Base-by-base conservation (phyloP, 1,139 yeast species). In the Geotrichum carabidarum region DNA sequence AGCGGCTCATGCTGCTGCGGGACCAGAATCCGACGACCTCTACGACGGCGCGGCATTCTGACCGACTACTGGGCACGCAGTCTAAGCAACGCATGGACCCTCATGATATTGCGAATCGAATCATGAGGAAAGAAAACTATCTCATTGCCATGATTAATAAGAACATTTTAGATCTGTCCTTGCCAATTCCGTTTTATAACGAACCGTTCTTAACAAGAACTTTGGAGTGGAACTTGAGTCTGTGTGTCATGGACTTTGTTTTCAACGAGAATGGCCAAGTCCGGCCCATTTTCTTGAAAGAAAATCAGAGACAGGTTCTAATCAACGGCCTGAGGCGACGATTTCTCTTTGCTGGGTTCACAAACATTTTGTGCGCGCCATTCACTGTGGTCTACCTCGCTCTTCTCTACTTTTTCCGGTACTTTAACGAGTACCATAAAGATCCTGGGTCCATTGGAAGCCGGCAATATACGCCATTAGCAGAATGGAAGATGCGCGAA, bases 401-500 rank as follows among this genome's bases (percentile, higher is more conserved):
- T 11, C 72, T 93, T 52, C 77, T 89, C 53, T 88, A 89, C 69
- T 91, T 94, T 65, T 85, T 93, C 77, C 79, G 90, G 53, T 90
- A 93, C 69, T 93, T 94, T 71, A 90, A 91, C 66, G 98, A 93
- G 71, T 90, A 88, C 68, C 86, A 88, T 67, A 81, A 87, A 42
- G 87, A 93, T 57, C 99, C 99, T 0, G 82, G 93, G 1, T 77
- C 91, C 11, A 76, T 93, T 54, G 84, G 95, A 8, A 84, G 91
- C 1, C 76, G 99, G 50, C 95, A 89, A 64, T 93, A 89, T 65
- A 89, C 98, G 0, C 97, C 97, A 0, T 80, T 81, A 69, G 97
- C 98, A 0, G 93, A 88, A 65, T 93, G 99, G 98, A 88, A 85
- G 67, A 79, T 94, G 65, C 76, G 99, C 55, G 99, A 93, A 66